A percentile compares a stretch with the other conserved stretches of the same genome.
phyloP scores from a whole-genome alignment of 306 rosid species.

The Cucumis melo region DNA sequence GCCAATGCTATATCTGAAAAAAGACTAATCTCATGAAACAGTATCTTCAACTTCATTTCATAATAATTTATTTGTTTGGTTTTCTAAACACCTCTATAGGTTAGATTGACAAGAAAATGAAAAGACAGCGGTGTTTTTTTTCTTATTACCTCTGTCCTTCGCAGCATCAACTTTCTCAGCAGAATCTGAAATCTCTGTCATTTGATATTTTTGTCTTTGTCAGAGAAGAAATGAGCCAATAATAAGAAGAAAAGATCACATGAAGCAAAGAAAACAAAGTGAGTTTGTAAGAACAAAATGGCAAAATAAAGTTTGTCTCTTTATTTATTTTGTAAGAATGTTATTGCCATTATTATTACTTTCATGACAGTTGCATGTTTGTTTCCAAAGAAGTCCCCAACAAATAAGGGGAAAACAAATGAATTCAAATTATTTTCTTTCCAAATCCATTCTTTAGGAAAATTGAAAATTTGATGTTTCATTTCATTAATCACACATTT shows the following conservation, averaged over 20 bases:
- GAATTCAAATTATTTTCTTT: neutral
- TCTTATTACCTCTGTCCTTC: slow-evolving; percentile 25
- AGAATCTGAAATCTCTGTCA: slow-evolving; percentile 31
- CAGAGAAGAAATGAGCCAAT: neutral
- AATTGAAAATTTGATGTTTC: neutral
- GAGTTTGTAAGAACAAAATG: neutral
- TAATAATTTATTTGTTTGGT: neutral
- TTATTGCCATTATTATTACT: neutral
- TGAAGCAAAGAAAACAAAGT: neutral
- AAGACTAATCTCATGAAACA: slow-evolving; percentile 6
- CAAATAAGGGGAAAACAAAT: neutral
- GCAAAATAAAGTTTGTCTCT: neutral
- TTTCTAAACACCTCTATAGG: neutral
- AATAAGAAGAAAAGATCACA: neutral
- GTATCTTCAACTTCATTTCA: neutral
- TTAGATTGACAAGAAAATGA: neutral
- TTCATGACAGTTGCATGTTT: neutral
- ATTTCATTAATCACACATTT: no score
- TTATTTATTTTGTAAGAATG: neutral
- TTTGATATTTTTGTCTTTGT: neutral
- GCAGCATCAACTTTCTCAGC: slow-evolving; percentile 15
- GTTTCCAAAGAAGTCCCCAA: neutral
- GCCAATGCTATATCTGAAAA: slow-evolving; percentile 39
- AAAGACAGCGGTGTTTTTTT: neutral
- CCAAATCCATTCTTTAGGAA: neutral